Evolutionary conservation across 116 monocot genomes (phyloP).

Genomic region (Trichopus zeylanicus): DNA sequence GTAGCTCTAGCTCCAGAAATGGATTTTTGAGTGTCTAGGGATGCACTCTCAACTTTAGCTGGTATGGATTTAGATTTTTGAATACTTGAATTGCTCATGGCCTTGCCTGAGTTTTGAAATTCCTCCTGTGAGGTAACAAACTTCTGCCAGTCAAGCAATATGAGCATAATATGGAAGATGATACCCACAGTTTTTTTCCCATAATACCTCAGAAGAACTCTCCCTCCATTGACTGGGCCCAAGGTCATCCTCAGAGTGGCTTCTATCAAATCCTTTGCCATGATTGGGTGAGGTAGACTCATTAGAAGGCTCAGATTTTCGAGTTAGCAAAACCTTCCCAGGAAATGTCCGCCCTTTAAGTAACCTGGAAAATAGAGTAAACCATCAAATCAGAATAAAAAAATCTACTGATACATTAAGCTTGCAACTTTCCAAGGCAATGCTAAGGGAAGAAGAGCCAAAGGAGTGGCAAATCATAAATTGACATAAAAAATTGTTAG

Average conservation of each 20-base stretch:
- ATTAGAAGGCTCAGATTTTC: constrained; percentile 56
- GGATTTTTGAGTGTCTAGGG: constrained; percentile 40
- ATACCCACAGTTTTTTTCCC: not conserved
- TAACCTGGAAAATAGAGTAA: constrained; percentile 36
- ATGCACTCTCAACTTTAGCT: constrained; percentile 21
- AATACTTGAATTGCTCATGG: constrained; percentile 17
- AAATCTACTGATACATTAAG: not conserved
- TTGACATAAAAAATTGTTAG: too few relatives aligned
- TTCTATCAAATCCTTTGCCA: constrained; percentile 32
- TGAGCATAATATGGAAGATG: not conserved
- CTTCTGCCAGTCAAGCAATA: constrained; percentile 8
- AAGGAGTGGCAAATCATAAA: not conserved
- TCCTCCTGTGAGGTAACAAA: constrained; percentile 34
- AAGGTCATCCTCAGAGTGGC: constrained; percentile 38
- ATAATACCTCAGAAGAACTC: constrained; percentile 46
- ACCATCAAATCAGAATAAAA: not conserved
- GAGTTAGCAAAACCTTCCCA: constrained; percentile 82
- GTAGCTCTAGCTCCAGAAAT: constrained; percentile 75
- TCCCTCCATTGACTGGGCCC: constrained; percentile 24
- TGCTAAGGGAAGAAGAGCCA: too few relatives aligned
- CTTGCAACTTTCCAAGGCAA: not conserved
- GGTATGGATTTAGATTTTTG: constrained; percentile 27
- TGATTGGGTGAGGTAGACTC: constrained; percentile 25
- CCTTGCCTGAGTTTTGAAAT: constrained; percentile 27
- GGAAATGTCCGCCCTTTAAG: constrained; percentile 95